Evolutionary conservation across 2,329 filamentous ascomycete species (phyloP).

Genomic region (Ophiocordyceps camponoti-leonardi): DNA sequence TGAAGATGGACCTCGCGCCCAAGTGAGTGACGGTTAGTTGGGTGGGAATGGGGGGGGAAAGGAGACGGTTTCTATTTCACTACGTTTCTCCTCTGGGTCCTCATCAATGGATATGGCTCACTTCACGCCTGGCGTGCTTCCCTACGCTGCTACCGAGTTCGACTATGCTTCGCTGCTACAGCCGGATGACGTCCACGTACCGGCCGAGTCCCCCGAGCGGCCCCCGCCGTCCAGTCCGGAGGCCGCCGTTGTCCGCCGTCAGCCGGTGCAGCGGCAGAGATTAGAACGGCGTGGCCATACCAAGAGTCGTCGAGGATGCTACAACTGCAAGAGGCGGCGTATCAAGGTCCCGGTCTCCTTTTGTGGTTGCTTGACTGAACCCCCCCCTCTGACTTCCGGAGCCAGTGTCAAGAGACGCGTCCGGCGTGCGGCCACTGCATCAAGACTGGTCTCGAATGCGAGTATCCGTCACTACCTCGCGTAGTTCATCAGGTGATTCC

Average conservation of each 20-base stretch:
- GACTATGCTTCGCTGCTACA: conserved; percentile 22
- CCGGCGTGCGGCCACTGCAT: conserved; percentile 46
- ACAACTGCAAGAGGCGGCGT: conserved; percentile 47
- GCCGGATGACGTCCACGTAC: conserved; percentile 4
- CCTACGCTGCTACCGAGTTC: conserved; percentile 16
- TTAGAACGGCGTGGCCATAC: conserved; percentile 44
- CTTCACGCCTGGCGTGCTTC: conserved; percentile 11
- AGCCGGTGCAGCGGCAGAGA: conserved; percentile 16
- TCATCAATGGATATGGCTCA: conserved; percentile 14
- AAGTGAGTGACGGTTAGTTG: background rate
- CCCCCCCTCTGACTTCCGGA: background rate
- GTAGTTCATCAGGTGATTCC: conserved; percentile 30
- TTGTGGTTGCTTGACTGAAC: background rate
- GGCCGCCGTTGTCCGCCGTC: conserved; percentile 4
- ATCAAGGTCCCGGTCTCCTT: conserved; percentile 35
- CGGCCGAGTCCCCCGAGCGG: conserved; percentile 12
- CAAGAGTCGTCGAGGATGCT: conserved; percentile 48
- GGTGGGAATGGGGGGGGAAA: no score
- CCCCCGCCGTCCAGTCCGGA: conserved; percentile 13
- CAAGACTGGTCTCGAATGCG: conserved; percentile 44
- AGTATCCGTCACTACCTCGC: conserved; percentile 36
- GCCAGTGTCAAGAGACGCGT: conserved; percentile 46
- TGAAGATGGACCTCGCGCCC: background rate
- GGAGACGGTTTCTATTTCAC: background rate
- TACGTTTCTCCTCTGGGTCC: background rate